Conservation (phyloP, 2,329 filamentous ascomycete genomes). For the Xylaria sp. region DNA sequence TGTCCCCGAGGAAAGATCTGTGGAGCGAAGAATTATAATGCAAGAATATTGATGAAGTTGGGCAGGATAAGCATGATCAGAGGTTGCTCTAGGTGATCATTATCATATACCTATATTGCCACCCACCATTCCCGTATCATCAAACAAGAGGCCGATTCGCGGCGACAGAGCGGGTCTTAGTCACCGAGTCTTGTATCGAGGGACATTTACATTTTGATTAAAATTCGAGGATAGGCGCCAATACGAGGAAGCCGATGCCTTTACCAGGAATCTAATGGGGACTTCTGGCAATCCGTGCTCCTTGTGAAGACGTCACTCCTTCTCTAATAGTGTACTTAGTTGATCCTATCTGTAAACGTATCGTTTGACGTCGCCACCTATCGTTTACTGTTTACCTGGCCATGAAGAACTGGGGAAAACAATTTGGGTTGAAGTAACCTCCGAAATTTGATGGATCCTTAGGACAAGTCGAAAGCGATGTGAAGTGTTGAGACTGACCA, state of each 20-base stretch:
- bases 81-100: neutral
- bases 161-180: neutral
- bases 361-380: neutral
- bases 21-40: neutral
- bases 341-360: neutral
- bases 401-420: neutral
- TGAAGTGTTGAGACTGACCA: neutral
- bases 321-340: neutral
- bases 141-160: neutral
- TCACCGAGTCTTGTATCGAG: neutral
- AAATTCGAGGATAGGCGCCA: neutral
- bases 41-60: neutral
- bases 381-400: neutral
- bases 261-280: neutral
- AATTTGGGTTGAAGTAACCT: neutral
- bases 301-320: neutral
- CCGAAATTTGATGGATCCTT: neutral
- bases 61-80: neutral
- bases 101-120: neutral
- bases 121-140: neutral
- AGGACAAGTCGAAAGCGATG: neutral
- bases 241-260: neutral
- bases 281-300: neutral
- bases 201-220: neutral
- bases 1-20: too few species aligned